Percentiles rank a stretch among this genome's conserved stretches.
Evolutionary conservation across 495 filamentous ascomycete genomes (phyloP).

Genomic region (Xylaria nigripes): DNA sequence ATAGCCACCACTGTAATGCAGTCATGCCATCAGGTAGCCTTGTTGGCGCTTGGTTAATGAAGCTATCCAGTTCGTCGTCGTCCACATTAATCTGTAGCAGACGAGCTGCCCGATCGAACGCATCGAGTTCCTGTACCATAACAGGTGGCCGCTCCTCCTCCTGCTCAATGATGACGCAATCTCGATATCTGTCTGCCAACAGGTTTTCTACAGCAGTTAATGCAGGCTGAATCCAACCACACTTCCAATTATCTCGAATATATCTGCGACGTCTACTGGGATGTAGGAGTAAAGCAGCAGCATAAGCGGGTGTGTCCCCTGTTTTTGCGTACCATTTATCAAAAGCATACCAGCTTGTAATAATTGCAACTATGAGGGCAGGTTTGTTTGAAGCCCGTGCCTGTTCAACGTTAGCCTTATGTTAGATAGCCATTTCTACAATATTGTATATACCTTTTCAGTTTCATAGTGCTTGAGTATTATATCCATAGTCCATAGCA

Average conservation of each 20-base stretch:
- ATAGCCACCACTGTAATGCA: not conserved
- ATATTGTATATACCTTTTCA: no score
- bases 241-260: not conserved
- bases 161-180: not conserved
- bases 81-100: not conserved
- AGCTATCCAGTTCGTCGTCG: not conserved
- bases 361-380: not conserved
- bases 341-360: not conserved
- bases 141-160: no score
- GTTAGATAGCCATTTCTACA: no score
- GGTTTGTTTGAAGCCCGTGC: not conserved
- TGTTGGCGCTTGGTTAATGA: not conserved
- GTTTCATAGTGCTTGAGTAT: no score
- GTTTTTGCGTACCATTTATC: not conserved
- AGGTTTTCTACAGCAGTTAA: not conserved
- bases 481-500: no score
- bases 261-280: not conserved
- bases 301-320: not conserved
- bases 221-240: not conserved
- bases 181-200: not conserved
- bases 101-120: not conserved
- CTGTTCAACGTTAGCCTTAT: no score
- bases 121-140: not conserved
- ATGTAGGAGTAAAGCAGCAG: not conserved
- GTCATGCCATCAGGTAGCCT: not conserved